phyloP scores from a whole-genome alignment of 2,329 filamentous ascomycete species.

The Thielaviopsis musarum region DNA sequence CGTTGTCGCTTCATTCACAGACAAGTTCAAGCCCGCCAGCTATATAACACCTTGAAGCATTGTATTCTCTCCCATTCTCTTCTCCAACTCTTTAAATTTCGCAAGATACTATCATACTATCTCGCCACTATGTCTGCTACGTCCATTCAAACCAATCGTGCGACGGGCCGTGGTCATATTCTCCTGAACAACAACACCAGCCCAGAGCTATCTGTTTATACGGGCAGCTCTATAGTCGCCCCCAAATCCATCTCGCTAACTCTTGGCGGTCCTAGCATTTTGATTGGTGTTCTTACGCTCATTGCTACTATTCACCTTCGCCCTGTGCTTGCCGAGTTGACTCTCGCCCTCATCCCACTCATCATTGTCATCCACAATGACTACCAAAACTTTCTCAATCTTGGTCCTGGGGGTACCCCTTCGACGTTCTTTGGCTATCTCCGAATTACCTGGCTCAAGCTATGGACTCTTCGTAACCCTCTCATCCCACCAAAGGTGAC shows the following conservation, averaged over 20 bases:
- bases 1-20: not conserved
- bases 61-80: not conserved
- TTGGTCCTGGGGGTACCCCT: slow-evolving; percentile 69
- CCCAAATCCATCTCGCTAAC: not conserved
- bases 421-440: slow-evolving; percentile 57
- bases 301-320: not conserved
- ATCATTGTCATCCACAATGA: slow-evolving; percentile 37
- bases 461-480: slow-evolving; percentile 57
- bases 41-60: not conserved
- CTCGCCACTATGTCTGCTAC: not conserved
- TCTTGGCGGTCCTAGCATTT: not conserved
- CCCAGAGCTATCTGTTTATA: not conserved
- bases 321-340: not conserved
- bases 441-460: slow-evolving; percentile 52
- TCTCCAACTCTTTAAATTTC: not conserved
- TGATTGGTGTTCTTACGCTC: not conserved
- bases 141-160: not conserved
- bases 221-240: not conserved
- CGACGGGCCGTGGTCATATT: not conserved
- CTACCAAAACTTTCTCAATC: slow-evolving; percentile 57
- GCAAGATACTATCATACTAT: not conserved
- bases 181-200: not conserved
- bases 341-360: not conserved
- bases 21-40: not conserved
- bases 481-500: slow-evolving; percentile 38